Evolutionary conservation across 805 yeast genomes (phyloP), one percentile per base, ranked within the genome.

Genomic region (Cyberlindnera amylophila): DNA sequence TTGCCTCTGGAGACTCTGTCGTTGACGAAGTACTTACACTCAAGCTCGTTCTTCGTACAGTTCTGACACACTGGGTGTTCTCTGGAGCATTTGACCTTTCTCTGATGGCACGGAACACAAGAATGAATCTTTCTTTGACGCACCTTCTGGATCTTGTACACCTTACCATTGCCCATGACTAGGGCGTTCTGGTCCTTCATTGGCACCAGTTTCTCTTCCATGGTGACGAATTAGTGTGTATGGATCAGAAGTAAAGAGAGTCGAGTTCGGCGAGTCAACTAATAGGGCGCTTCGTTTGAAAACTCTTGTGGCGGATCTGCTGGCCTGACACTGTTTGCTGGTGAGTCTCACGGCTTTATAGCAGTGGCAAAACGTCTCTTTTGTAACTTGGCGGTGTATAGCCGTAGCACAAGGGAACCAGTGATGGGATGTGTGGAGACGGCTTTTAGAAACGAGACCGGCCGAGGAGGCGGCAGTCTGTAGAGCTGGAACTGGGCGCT

Each of bases 141-240:
- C 3, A 79, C 65, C 45, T 74, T 76, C 51, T 79, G 86, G 14
- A 77, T 74, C 57, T 79, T 79, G 66, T 75, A 74, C 6, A 78
- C 73, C 48, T 73, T 74, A 9, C 75, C 81, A 51, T 74, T 67
- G 4, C 74, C 74, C 46, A 74, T 54, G 7, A 70, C 60, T 24
- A 63, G 55, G 26, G 67, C 65, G 16, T 57, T 59, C 36, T 61
- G 61, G 49, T 61, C 66, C 52, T 61, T 61, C 52, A 59, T 59
- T 6, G 63, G 62, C 4, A 59, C 54, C 24, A 58, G 42, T 28
- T 55, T 57, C 19, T 52, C 51, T 11, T 53, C 55, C 47, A 40
- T 44, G 13, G 39, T 27, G 38, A 18, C 13, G n/a, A 11, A 12
- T 27, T 27, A 27, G 30, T 11, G 30, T 12, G 30, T 11, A 6